Conservation (phyloP, 768 basidiomycete species). For the Melanogaster broomeanus region DNA sequence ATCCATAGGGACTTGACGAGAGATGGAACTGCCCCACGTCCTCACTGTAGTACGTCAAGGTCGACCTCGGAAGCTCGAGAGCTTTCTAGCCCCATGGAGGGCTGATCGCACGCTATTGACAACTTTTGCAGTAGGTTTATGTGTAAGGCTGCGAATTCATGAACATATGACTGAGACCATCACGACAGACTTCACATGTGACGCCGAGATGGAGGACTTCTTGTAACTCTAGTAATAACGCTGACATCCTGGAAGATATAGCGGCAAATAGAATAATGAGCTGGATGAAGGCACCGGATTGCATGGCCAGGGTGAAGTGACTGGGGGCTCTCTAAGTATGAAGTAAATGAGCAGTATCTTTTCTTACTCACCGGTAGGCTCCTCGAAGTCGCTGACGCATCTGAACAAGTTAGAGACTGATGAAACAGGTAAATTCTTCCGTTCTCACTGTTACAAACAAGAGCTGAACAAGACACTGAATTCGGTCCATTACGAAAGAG, state of each 20-base stretch:
- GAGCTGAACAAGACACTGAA: conserved; percentile 34
- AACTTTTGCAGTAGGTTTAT: background rate
- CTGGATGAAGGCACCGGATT: conserved; percentile 73
- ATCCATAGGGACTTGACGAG: conserved; percentile 1
- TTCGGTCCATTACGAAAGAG: conserved; percentile 34
- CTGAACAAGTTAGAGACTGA: conserved; percentile 32
- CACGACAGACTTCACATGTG: too few species aligned
- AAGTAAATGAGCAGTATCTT: background rate
- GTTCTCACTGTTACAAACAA: conserved; percentile 51
- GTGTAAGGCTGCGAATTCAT: conserved; percentile 19
- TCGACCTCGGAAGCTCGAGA: background rate
- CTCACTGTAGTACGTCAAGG: conserved; percentile 6
- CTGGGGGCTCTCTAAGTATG: conserved; percentile 35
- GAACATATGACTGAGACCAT: too few species aligned
- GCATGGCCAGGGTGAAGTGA: conserved; percentile 62
- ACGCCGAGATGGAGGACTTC: conserved; percentile 36
- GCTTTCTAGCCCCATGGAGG: background rate
- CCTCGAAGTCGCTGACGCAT: conserved; percentile 45
- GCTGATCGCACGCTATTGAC: background rate
- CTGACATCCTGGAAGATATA: conserved; percentile 57
- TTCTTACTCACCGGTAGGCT: conserved; percentile 53
- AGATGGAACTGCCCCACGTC: conserved; percentile 17
- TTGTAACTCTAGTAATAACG: conserved; percentile 45
- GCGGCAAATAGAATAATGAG: conserved; percentile 62
- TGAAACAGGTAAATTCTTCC: background rate